These are phyloP conservation scores for Anisodus acutangulus DNA, from an alignment of 257 asterid genomes.

Conservation along the genomic window DNA sequence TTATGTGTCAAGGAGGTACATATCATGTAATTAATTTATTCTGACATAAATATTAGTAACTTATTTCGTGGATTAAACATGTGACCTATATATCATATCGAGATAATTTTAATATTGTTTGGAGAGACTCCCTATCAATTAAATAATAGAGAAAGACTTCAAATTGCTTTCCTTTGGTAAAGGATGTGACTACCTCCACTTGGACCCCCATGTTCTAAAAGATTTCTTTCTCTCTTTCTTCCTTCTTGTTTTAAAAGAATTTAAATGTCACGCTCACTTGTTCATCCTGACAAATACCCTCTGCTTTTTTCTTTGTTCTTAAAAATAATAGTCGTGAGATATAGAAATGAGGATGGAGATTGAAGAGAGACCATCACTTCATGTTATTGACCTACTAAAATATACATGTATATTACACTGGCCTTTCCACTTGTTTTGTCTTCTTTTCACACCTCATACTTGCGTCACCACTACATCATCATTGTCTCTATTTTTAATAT, in stretches of 20 bases:
- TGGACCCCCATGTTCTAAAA: slow-evolving; percentile 28
- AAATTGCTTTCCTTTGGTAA: slow-evolving; percentile 25
- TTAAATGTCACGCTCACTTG: slow-evolving; percentile 29
- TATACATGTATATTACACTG: background rate
- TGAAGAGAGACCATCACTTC: slow-evolving; percentile 39
- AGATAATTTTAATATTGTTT: background rate
- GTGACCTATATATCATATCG: no score
- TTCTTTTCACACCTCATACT: slow-evolving; percentile 47
- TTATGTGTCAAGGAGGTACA: no score
- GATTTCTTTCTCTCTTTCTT: background rate
- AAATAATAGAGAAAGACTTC: background rate
- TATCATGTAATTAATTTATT: background rate
- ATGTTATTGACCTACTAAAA: slow-evolving; percentile 20
- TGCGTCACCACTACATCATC: slow-evolving; percentile 39
- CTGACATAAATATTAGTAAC: background rate
- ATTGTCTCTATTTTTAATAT: background rate
- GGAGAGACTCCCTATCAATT: background rate
- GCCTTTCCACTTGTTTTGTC: slow-evolving; percentile 49
- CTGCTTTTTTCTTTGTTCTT: background rate
- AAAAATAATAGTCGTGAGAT: no score
- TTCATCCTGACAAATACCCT: slow-evolving; percentile 35
- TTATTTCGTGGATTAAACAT: background rate
- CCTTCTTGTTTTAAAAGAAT: background rate
- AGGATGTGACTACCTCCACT: slow-evolving; percentile 34
- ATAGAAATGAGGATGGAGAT: background rate